Base-by-base conservation (phyloP, 306 rosid genomes). In the Sechiopsis laciniata region DNA sequence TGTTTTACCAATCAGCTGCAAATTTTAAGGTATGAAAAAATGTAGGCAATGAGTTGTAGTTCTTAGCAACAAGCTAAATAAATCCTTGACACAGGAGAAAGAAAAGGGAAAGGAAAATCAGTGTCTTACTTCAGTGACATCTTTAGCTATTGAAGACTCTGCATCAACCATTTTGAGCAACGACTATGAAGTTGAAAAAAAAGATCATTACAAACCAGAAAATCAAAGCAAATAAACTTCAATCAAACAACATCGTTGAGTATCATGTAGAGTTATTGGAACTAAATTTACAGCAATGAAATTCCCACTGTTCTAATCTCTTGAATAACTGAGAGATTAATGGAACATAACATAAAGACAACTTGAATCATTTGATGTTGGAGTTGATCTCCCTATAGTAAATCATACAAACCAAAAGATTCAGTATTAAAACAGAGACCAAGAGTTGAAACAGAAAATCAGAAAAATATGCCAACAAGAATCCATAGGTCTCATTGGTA, bases 91-190 rank as follows among this genome's bases (percentile, higher is more conserved):
- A 74, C 24, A 16, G 6, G 22, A 37, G 7, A 48, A 42, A 24
- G 11, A 26, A 26, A 59, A 55, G 52, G 20, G 54, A 7, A 10
- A 75, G 26, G 71, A 22, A 32, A 14, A 37, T 35, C 48, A 29
- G 65, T 6, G 76, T n/a, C 89, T 86, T 80, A 89, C 97, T 84
- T 89, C 96, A 71, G 96, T 87, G 71, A 91, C 90, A 81, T 89
- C 96, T 59, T 84, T 89, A 7, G 97, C 97, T 72, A 91, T 91
- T 66, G 67, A n/a, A 40, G 82, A 9, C 87, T 81, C 87, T 80
- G 83, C 91, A 62, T 82, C 91, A 63, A 67, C 97, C 97, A 91
- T 91, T 71, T 88, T 80, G 26, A 75, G 72, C 72, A 54, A 80
- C 20, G 60, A 71, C 90, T 82, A 78, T 72, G 74, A 61, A 76